Evolutionary conservation across 2,329 filamentous ascomycete genomes (phyloP), one percentile per base, ranked within the genome.

Genomic region (Aspergillus pseudoglaucus): DNA sequence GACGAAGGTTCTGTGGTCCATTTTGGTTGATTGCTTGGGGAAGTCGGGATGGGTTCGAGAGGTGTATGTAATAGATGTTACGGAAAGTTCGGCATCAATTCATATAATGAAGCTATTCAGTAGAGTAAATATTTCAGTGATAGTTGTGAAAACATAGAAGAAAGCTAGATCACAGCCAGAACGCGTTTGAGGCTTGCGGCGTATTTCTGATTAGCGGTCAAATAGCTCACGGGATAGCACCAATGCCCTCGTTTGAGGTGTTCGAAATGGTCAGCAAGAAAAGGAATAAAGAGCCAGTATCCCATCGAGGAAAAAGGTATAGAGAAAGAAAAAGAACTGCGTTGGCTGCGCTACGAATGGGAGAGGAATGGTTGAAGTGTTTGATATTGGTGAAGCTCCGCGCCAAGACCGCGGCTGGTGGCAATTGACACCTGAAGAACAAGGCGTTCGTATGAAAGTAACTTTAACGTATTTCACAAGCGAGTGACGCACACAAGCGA

Each of bases 1-100:
- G n/a, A 72, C 61, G 47, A 71, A 72, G 12, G 63, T 67, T 46
- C 62, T 63, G 49, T 65, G 60, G 42, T 71, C 67, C 69, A 72
- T 72, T 10, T 45, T 62, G 23, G 44, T 27, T 15, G 17, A 12
- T 32, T 39, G 30, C 5, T 30, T 30, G 12, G 25, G 25, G 10
- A 12, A 12, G 25, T 30, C 10, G 4, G 25, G 3, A 30, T 30
- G 25, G 25, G 25, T 4, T 30, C 25, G 10, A 10, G 25, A 30
- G 9, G 25, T 10, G 25, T 30, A 22, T 22, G 25, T 30, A 10
- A 12, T 30, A 3, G 10, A 12, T 30, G 25, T 30, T 30, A 30
- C 25, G 10, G 4, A 12, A 30, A 30, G 25, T 1, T 35, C 8
- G 33, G 6, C 15, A n/a, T 35, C n/a, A 35, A 35, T 35, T 35